Evolutionary conservation across 306 rosid genomes (phyloP).

Genomic region (Castanopsis chinensis): DNA sequence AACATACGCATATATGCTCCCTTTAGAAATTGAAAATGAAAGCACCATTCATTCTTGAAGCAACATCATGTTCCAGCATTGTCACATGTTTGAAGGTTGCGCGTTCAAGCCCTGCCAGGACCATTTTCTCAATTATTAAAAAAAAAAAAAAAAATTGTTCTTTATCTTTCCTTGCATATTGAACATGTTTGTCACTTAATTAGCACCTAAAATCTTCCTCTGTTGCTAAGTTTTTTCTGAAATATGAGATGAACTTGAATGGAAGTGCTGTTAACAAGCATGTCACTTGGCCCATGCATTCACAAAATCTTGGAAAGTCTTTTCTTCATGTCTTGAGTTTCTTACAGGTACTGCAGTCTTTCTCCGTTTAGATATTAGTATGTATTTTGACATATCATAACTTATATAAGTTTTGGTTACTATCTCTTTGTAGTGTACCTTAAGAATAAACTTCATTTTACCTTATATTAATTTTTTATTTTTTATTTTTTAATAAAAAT

Average conservation of each 20-base stretch:
- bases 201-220: neutral
- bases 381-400: neutral
- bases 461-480: neutral
- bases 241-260: neutral
- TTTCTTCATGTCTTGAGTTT: no score
- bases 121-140: no score
- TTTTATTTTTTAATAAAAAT: constrained; percentile 6
- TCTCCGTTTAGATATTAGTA: no score
- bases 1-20: no score
- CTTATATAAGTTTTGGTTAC: neutral
- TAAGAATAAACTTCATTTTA: neutral
- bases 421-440: neutral
- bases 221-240: neutral
- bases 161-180: neutral
- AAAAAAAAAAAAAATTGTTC: neutral
- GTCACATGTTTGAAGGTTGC: no score
- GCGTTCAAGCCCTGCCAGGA: no score
- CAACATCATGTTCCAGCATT: no score
- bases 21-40: no score
- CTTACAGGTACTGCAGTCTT: no score
- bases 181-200: neutral
- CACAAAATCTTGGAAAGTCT: no score
- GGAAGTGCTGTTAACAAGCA: neutral
- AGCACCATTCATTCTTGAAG: no score
- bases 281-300: no score